Evolutionary conservation across 352 stramenopile genomes (phyloP).

Genomic region (Phytopythium boreale): DNA sequence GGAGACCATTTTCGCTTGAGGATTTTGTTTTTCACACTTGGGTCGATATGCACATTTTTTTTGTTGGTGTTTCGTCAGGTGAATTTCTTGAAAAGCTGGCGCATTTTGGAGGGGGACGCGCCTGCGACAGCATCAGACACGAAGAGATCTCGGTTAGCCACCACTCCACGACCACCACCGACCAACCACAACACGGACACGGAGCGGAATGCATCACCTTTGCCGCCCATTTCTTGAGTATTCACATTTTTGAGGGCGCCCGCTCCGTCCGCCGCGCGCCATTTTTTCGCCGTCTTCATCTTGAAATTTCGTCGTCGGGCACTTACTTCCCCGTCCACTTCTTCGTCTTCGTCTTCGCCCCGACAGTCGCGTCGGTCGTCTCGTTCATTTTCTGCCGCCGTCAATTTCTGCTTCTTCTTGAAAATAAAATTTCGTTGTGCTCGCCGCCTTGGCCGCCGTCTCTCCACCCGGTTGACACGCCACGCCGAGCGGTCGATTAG

Average conservation of each 20-base stretch:
- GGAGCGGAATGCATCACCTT: neutral
- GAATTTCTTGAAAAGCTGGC: neutral
- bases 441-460: neutral
- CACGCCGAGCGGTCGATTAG: neutral
- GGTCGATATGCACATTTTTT: conserved; percentile 6
- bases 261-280: neutral
- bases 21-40: conserved; percentile 1
- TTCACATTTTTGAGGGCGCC: neutral
- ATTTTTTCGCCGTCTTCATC: conserved; percentile 3
- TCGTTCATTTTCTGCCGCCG: neutral
- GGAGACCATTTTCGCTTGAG: conserved; percentile 2
- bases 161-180: neutral
- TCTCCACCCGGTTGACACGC: neutral
- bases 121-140: neutral
- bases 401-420: conserved; percentile 2
- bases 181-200: no score
- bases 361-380: neutral
- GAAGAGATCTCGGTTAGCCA: neutral
- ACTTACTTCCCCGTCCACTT: conserved; percentile 2
- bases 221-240: conserved; percentile 1
- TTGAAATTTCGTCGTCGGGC: neutral
- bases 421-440: conserved; percentile 9
- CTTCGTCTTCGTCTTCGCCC: neutral
- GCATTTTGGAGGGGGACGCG: neutral
- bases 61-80: neutral